Conservation (phyloP, 1,139 yeast genomes). For the Geotrichum reessii region DNA sequence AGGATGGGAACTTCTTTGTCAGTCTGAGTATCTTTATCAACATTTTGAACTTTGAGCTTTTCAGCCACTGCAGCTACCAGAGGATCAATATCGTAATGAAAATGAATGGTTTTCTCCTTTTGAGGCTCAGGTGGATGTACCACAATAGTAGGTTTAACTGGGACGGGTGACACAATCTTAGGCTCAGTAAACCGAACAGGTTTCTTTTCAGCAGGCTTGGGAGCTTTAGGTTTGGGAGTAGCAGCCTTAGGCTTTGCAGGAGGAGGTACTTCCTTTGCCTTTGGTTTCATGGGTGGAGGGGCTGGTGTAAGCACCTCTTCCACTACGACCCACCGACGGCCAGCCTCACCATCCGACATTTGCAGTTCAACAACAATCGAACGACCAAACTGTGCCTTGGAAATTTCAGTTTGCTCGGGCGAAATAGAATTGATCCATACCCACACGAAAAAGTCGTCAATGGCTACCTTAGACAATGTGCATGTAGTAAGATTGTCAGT, state of each 20-base stretch:
- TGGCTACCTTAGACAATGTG: conserved; percentile 55
- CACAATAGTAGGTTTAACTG: neutral
- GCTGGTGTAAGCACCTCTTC: conserved; percentile 46
- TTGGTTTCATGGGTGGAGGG: conserved; percentile 27
- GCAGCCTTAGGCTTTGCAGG: conserved; percentile 6
- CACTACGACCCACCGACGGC: conserved; percentile 76
- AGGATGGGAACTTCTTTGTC: conserved; percentile 18
- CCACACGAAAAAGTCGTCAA: conserved; percentile 88
- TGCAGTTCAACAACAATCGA: conserved; percentile 68
- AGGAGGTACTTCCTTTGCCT: conserved; percentile 17
- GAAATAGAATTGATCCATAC: conserved; percentile 80
- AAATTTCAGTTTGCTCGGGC: conserved; percentile 61
- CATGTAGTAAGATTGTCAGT: conserved; percentile 40
- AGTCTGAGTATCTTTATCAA: conserved; percentile 24
- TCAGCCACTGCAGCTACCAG: conserved; percentile 22
- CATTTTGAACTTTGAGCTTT: conserved; percentile 16
- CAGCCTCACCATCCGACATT: conserved; percentile 34
- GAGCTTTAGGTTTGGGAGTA: conserved; percentile 5
- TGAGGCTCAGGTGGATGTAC: conserved; percentile 2
- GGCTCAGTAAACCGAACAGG: conserved; percentile 13
- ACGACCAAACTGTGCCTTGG: conserved; percentile 70
- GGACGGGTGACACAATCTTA: conserved; percentile 2
- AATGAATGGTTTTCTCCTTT: conserved; percentile 11
- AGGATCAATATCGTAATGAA: conserved; percentile 21
- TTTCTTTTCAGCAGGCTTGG: conserved; percentile 6